Conservation (phyloP, 805 yeast species). For the Pichia rugopelliculosa region DNA sequence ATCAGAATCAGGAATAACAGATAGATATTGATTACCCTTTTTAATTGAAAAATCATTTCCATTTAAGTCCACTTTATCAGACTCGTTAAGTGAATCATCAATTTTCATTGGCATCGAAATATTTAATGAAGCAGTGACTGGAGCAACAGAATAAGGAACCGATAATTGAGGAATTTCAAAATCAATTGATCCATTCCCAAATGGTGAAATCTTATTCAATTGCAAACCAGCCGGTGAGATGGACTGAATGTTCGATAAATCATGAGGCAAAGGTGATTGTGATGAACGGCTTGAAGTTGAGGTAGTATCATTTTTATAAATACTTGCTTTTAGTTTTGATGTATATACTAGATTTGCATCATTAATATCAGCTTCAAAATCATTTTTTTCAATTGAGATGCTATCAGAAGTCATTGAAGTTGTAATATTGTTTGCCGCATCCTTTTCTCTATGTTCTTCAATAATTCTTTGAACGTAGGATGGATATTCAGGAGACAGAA, state of each 20-base stretch:
- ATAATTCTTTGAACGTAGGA: constrained; percentile 60
- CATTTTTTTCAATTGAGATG: constrained; percentile 1
- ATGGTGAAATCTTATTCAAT: constrained; percentile 22
- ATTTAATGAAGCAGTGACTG: constrained; percentile 60
- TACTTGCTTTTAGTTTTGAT: neutral
- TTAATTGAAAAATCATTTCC: constrained; percentile 4
- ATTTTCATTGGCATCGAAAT: constrained; percentile 6
- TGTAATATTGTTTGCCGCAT: constrained; percentile 11
- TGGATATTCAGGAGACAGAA: constrained; percentile 67
- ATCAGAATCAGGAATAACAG: constrained; percentile 18
- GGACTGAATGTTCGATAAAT: constrained; percentile 12
- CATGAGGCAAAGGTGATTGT: constrained; percentile 1
- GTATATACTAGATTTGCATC: constrained; percentile 2
- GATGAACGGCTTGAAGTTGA: constrained; percentile 10
- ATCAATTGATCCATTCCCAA: constrained; percentile 27
- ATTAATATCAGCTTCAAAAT: constrained; percentile 1
- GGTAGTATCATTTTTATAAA: constrained; percentile 2
- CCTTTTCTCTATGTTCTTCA: constrained; percentile 39
- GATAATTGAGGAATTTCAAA: constrained; percentile 31
- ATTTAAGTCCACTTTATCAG: neutral
- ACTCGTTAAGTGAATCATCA: neutral
- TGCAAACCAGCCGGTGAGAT: constrained; percentile 26
- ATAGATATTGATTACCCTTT: constrained; percentile 8
- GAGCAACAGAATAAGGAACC: constrained; percentile 70
- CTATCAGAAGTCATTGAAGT: neutral